Evolutionary conservation across 768 basidiomycete species (phyloP), one percentile per base, ranked within the genome.

Genomic region (Suillus discolor): DNA sequence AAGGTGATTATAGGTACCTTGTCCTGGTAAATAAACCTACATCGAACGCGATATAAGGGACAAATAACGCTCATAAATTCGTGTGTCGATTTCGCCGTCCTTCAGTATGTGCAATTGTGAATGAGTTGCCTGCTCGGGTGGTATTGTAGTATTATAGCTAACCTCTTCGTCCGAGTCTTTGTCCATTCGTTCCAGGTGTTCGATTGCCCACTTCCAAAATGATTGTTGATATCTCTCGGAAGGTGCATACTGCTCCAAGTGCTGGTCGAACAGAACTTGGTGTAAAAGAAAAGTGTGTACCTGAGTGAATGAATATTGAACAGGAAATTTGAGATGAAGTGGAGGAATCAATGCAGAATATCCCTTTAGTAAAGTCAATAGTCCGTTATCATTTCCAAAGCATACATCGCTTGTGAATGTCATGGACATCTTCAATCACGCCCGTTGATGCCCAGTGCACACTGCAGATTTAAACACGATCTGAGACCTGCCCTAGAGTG

Each of bases 141-240:
- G 6, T 20, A 8, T 0, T 15, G 34, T 61, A 45, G 41, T 65
- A 55, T 23, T 20, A 6, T 38, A 60, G 77, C 82, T 69, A 81
- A 82, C 88, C 81, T 89, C 84, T n/a, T 79, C 75, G 23, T 69
- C 36, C 36, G 36, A 36, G 36, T 36, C 63, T 57, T 65, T 66
- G 18, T 72, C 63, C 66, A 83, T 63, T 15, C 28, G 70, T 74
- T 92, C 92, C 44, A 93, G 77, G 44, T 79, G 73, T 25, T 74
- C 71, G 23, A 93, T 83, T 1, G 79, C 80, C 85, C 88, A 89
- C 76, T 93, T 93, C 91, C 91, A 93, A 72, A 92, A 94, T 3
- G 73, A 66, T 57, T 78, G 78, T 67, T 90, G 90, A 68, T 89
- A 92, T 68, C 85, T 80, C 20, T 69, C 66, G 0, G 91, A 89